phyloP scores from a whole-genome alignment of 1,284 basidiomycete genomes.

The Gomphus bonarii region DNA sequence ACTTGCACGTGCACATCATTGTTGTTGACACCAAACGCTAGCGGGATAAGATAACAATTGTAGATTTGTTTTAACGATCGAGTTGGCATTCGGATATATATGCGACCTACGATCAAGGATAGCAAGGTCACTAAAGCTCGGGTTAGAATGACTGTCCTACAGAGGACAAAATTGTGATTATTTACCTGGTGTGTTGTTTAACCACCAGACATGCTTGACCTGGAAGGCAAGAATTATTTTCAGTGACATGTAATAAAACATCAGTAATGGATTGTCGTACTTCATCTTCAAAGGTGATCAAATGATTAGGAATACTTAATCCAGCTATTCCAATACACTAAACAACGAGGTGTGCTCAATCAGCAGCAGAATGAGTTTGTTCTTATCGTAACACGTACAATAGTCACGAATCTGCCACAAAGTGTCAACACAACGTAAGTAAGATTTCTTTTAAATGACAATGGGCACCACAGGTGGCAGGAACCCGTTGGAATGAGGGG shows the following conservation, averaged over 20 bases:
- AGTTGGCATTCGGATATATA: background rate
- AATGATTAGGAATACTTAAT: background rate
- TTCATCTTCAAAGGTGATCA: background rate
- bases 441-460: background rate
- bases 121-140: background rate
- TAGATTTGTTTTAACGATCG: background rate
- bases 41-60: slow-evolving; percentile 8
- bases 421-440: too few relatives aligned
- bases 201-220: slow-evolving; percentile 2
- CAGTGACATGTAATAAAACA: background rate
- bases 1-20: background rate
- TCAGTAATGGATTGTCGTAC: background rate
- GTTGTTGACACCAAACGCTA: slow-evolving; percentile 7
- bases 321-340: background rate
- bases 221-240: background rate
- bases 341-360: background rate
- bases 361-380: background rate
- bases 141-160: background rate
- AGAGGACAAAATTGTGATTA: background rate
- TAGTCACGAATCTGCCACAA: background rate
- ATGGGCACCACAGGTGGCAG: background rate
- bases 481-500: too few relatives aligned
- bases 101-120: slow-evolving; percentile 4
- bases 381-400: background rate
- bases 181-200: background rate